Percentiles rank a stretch among this genome's conserved stretches.
These are phyloP conservation scores for Hanseniaspora nectarophila DNA, from an alignment of 805 yeast species.

Conservation along the genomic window DNA sequence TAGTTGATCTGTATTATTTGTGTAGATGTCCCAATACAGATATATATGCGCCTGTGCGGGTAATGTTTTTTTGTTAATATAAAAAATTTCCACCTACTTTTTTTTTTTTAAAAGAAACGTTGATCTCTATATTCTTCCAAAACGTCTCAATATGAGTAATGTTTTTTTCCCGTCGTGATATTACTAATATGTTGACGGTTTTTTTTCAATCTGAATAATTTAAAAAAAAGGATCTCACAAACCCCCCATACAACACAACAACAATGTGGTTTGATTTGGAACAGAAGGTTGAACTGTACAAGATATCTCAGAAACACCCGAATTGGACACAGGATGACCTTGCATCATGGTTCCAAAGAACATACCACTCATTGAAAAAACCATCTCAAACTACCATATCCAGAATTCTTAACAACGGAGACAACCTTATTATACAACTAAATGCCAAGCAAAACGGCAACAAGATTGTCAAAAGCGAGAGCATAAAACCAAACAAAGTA, in stretches of 20 bases:
- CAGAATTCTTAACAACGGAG: constrained; percentile 45
- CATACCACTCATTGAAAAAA: constrained; percentile 40
- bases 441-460: background rate
- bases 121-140: too few relatives aligned
- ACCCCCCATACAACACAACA: too few relatives aligned
- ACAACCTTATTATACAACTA: constrained; percentile 32
- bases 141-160: too few relatives aligned
- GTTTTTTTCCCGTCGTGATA: too few relatives aligned
- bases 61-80: too few relatives aligned
- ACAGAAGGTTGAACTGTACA: constrained; percentile 55
- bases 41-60: too few relatives aligned
- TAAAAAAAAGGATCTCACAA: too few relatives aligned
- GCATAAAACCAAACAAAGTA: background rate
- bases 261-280: constrained; percentile 44
- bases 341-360: constrained; percentile 51
- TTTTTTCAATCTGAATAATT: too few relatives aligned
- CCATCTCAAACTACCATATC: constrained; percentile 62
- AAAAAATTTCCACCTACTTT: too few relatives aligned
- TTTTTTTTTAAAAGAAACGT: too few relatives aligned
- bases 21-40: too few relatives aligned
- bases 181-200: too few relatives aligned
- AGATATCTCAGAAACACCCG: constrained; percentile 56
- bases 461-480: background rate
- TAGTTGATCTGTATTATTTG: constrained; percentile 34
- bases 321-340: constrained; percentile 55